phyloP scores from a whole-genome alignment of 2,329 filamentous ascomycete species.

The Colletotrichum echinochloae region DNA sequence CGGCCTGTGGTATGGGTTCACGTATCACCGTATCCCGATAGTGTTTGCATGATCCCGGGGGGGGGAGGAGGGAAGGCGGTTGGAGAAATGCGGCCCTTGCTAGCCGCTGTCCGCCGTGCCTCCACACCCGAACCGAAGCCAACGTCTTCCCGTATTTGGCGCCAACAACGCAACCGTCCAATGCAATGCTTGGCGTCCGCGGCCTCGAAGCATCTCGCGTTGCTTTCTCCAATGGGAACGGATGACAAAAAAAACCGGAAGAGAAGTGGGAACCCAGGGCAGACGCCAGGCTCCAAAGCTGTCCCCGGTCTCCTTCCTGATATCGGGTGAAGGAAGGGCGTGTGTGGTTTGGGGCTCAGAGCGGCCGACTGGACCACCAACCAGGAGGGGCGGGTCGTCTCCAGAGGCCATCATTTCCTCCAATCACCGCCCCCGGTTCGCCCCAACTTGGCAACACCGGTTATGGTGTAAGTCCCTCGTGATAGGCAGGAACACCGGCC shows the following conservation, averaged over 20 bases:
- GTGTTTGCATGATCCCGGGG: background rate
- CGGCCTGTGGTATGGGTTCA: background rate
- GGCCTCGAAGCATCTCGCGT: background rate
- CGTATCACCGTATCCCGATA: background rate
- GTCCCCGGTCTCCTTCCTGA: background rate
- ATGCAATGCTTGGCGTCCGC: background rate
- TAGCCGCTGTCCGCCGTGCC: background rate
- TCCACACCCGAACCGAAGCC: background rate
- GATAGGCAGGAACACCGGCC: background rate
- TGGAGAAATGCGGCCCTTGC: background rate
- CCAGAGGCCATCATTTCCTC: constrained; percentile 11
- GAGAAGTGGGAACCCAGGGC: background rate
- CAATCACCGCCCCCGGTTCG: constrained; percentile 29
- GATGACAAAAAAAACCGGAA: background rate
- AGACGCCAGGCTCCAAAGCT: no score
- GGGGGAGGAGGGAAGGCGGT: background rate
- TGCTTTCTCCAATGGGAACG: background rate
- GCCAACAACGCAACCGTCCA: background rate
- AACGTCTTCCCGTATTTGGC: constrained; percentile 2
- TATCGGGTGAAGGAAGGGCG: background rate
- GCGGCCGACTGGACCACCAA: background rate
- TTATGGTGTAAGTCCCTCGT: background rate
- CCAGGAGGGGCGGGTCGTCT: background rate
- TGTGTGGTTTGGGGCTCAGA: background rate
- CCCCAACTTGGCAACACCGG: constrained; percentile 8